phyloP scores from a whole-genome alignment of 73 alveolate genomes.

The Blepharisma stoltei region DNA sequence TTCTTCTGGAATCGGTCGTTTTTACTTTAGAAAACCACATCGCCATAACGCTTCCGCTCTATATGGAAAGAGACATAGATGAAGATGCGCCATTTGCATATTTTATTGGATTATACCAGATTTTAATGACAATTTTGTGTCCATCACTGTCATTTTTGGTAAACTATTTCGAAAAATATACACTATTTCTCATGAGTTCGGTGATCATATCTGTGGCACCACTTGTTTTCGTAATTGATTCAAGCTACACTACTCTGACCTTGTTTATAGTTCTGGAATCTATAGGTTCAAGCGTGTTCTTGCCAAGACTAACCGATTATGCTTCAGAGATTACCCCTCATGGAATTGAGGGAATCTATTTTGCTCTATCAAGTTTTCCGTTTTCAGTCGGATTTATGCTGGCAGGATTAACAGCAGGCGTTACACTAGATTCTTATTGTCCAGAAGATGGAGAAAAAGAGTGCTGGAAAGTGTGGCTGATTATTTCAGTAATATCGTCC shows the following conservation, averaged over 20 bases:
- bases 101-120: neutral
- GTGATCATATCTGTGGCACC: neutral
- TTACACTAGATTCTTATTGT: neutral
- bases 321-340: neutral
- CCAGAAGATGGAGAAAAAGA: conserved; percentile 27
- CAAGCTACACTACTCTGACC: neutral
- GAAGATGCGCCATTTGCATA: neutral
- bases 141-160: neutral
- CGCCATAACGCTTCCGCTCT: neutral
- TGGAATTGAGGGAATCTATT: neutral
- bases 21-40: neutral
- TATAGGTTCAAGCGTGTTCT: neutral
- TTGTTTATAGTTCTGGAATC: neutral
- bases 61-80: conserved; percentile 9
- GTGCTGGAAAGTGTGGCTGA: conserved; percentile 26
- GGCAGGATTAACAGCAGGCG: neutral
- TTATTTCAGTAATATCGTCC: neutral
- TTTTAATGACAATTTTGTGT: neutral
- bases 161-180: neutral
- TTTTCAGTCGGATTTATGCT: neutral
- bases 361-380: neutral
- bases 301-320: neutral
- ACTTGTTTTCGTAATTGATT: neutral
- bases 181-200: neutral
- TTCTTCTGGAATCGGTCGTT: neutral